phyloP scores from a whole-genome alignment of 768 basidiomycete species.

The Trametes sanguinea region DNA sequence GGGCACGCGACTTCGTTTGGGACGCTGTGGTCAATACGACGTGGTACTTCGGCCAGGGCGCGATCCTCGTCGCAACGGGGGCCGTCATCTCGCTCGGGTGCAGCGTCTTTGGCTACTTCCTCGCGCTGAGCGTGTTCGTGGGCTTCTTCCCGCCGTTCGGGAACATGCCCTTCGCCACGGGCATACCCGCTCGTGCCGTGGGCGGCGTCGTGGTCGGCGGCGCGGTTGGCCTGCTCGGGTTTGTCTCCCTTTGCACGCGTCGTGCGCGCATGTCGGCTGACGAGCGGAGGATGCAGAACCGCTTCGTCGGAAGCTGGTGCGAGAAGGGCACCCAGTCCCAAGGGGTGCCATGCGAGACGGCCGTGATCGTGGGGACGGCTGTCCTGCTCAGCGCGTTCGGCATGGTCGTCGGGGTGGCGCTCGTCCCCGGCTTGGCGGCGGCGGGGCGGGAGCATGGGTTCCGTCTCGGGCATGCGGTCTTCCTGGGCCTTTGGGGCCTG shows the following conservation, averaged over 20 bases:
- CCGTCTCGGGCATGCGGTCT: not conserved
- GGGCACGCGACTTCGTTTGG: no score
- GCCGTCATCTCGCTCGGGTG: not conserved
- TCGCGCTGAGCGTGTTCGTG: not conserved
- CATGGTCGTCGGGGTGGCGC: slow-evolving; percentile 6
- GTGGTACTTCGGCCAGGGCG: slow-evolving; percentile 5
- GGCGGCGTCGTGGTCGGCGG: slow-evolving; percentile 1
- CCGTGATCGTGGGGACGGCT: not conserved
- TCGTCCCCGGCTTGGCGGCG: slow-evolving; percentile 2
- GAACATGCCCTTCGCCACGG: not conserved
- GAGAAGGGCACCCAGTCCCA: no score
- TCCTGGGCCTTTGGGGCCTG: slow-evolving; percentile 9
- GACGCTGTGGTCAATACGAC: not conserved
- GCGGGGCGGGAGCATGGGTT: slow-evolving; percentile 5
- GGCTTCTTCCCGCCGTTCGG: not conserved
- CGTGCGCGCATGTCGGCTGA: not conserved
- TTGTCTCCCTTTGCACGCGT: not conserved
- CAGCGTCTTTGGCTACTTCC: not conserved
- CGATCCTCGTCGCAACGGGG: not conserved
- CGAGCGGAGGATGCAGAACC: no score
- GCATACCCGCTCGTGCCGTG: not conserved
- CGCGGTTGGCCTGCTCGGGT: not conserved
- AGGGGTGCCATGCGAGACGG: not conserved
- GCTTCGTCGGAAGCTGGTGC: no score
- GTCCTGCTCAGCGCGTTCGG: not conserved